Conservation (phyloP, 768 basidiomycete genomes). For the Fomitopsis serialis region DNA sequence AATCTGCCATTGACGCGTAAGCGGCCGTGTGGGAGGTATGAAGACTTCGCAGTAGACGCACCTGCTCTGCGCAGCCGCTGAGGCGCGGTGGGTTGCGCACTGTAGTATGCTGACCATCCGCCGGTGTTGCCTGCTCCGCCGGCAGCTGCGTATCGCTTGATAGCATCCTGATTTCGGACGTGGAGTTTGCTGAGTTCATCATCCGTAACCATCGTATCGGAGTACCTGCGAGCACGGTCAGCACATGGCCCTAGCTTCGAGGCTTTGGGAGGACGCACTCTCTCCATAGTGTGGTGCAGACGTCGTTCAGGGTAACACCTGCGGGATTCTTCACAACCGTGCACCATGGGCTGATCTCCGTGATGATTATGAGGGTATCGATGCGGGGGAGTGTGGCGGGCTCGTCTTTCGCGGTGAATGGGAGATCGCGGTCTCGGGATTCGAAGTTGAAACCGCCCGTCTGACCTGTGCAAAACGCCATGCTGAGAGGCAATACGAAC, state of each 20-base stretch:
- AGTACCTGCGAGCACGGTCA: constrained; percentile 43
- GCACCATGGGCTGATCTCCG: constrained; percentile 68
- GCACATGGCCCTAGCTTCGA: too few species aligned
- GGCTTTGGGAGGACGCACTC: constrained; percentile 46
- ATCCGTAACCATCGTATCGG: constrained; percentile 62
- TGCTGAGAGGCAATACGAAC: not conserved
- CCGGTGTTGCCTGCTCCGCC: constrained; percentile 18
- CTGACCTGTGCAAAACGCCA: constrained; percentile 36
- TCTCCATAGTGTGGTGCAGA: constrained; percentile 67
- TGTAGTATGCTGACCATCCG: constrained; percentile 43
- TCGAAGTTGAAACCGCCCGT: constrained; percentile 59
- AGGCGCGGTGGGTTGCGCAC: constrained; percentile 36
- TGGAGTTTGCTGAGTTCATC: constrained; percentile 57
- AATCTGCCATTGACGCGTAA: constrained; percentile 40
- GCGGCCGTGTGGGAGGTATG: not conserved
- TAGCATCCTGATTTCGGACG: constrained; percentile 62
- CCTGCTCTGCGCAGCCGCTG: constrained; percentile 59
- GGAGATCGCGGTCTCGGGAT: constrained; percentile 53
- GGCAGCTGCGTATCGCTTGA: constrained; percentile 53
- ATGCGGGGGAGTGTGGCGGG: constrained; percentile 35
- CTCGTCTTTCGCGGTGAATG: constrained; percentile 36
- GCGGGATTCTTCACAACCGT: constrained; percentile 64
- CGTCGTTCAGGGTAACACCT: constrained; percentile 73
- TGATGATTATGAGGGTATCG: constrained; percentile 30
- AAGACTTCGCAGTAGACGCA: constrained; percentile 27